Evolutionary conservation across 2,329 filamentous ascomycete species (phyloP).

Genomic region (Colletotrichum caudatum): DNA sequence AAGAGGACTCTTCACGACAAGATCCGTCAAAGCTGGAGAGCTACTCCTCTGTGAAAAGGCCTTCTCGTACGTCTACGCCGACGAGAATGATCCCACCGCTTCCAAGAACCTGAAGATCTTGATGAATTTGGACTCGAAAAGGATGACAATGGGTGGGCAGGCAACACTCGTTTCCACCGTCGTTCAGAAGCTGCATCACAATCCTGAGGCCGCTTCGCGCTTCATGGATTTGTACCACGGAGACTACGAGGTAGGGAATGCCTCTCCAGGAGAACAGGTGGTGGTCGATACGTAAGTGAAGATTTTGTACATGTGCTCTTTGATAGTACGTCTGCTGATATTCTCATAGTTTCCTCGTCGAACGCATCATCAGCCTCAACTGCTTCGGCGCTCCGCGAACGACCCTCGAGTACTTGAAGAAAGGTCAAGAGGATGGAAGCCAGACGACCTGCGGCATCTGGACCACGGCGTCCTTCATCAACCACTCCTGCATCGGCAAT

Average conservation of each 20-base stretch:
- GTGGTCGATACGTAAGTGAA: constrained; percentile 60
- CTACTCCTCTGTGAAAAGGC: constrained; percentile 69
- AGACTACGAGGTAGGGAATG: constrained; percentile 47
- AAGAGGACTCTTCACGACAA: constrained; percentile 64
- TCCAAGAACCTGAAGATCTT: constrained; percentile 47
- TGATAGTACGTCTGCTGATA: neutral
- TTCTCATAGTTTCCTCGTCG: constrained; percentile 57
- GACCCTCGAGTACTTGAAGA: neutral
- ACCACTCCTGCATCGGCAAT: constrained; percentile 65
- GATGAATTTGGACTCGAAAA: constrained; percentile 52
- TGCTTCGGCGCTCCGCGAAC: constrained; percentile 52
- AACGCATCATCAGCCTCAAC: constrained; percentile 58
- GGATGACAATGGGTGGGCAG: constrained; percentile 52
- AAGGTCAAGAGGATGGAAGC: neutral
- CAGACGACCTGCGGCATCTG: constrained; percentile 58
- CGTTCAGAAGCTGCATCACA: constrained; percentile 60
- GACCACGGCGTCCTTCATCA: constrained; percentile 61
- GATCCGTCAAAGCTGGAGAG: constrained; percentile 60
- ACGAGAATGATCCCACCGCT: constrained; percentile 38
- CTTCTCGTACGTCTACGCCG: constrained; percentile 56
- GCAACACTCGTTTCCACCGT: constrained; percentile 55
- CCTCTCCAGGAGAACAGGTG: constrained; percentile 51
- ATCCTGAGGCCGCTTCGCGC: constrained; percentile 37
- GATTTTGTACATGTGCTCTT: neutral
- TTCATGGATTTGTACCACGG: constrained; percentile 19